Conservation (phyloP, 306 rosid species). For the Alnus rubra region DNA sequence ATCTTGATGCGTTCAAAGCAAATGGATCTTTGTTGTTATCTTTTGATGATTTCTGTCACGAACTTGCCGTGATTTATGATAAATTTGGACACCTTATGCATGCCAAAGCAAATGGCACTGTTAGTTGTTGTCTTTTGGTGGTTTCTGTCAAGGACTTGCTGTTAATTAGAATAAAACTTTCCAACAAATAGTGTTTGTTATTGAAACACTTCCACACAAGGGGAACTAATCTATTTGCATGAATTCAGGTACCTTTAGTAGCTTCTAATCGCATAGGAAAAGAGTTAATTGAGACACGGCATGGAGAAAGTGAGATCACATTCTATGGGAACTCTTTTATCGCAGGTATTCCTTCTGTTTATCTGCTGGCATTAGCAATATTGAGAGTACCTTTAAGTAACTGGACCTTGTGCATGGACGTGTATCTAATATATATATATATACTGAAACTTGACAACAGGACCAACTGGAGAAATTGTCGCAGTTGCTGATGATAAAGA, state of each 20-base stretch:
- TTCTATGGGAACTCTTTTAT: slow-evolving; percentile 95
- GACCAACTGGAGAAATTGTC: slow-evolving; percentile 91
- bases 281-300: slow-evolving; percentile 82
- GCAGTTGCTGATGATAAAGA: slow-evolving; percentile 73
- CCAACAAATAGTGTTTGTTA: not conserved
- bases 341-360: slow-evolving; percentile 58
- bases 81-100: not conserved
- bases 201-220: not conserved
- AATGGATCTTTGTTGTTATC: not conserved
- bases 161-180: not conserved
- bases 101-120: not conserved
- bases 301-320: slow-evolving; percentile 75
- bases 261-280: slow-evolving; percentile 91
- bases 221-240: slow-evolving; percentile 23
- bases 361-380: not conserved
- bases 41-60: slow-evolving; percentile 1
- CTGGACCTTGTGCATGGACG: not conserved
- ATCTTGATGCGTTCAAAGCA: not conserved
- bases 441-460: slow-evolving; percentile 33
- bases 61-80: not conserved
- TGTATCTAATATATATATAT: not conserved
- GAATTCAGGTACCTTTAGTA: slow-evolving; percentile 84
- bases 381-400: slow-evolving; percentile 1
- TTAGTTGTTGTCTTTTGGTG: not conserved
- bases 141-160: not conserved